These are phyloP conservation scores for Fusarium sp. DNA, from an alignment of 2,329 filamentous ascomycete genomes.

Conservation along the genomic window DNA sequence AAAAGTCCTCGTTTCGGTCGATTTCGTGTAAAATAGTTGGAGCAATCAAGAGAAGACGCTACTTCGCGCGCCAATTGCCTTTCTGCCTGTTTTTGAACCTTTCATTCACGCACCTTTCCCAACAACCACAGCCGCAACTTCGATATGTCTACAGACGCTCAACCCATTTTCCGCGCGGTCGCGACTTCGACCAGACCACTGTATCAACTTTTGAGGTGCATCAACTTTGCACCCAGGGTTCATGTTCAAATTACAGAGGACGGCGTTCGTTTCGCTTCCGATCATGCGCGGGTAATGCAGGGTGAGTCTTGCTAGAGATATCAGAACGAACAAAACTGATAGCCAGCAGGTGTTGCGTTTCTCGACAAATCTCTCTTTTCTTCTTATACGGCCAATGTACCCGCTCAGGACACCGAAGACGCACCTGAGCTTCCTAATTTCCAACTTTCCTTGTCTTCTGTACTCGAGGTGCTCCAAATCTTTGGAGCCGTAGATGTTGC, in stretches of 20 bases:
- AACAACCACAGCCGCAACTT: slow-evolving; percentile 10
- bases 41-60: slow-evolving; percentile 50
- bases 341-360: slow-evolving; percentile 68
- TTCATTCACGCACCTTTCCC: slow-evolving; percentile 18
- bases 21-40: slow-evolving; percentile 55
- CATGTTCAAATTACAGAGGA: slow-evolving; percentile 82
- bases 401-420: slow-evolving; percentile 53
- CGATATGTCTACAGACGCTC: slow-evolving; percentile 50
- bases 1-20: slow-evolving; percentile 49
- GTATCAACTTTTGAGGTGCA: slow-evolving; percentile 71
- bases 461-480: slow-evolving; percentile 95
- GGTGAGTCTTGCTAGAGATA: slow-evolving; percentile 61
- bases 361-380: slow-evolving; percentile 91
- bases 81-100: slow-evolving; percentile 42
- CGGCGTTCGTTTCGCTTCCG: slow-evolving; percentile 87
- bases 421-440: slow-evolving; percentile 73
- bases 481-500: slow-evolving; percentile 85
- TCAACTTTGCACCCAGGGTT: slow-evolving; percentile 69
- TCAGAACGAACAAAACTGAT: slow-evolving; percentile 14
- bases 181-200: slow-evolving; percentile 83
- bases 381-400: slow-evolving; percentile 77
- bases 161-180: slow-evolving; percentile 77
- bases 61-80: slow-evolving; percentile 47
- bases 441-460: slow-evolving; percentile 85
- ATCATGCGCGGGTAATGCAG: slow-evolving; percentile 92